Evolutionary conservation across 441 rosid species (phyloP), one percentile per base, ranked within the genome.

Genomic region (Bruguiera hainesii): DNA sequence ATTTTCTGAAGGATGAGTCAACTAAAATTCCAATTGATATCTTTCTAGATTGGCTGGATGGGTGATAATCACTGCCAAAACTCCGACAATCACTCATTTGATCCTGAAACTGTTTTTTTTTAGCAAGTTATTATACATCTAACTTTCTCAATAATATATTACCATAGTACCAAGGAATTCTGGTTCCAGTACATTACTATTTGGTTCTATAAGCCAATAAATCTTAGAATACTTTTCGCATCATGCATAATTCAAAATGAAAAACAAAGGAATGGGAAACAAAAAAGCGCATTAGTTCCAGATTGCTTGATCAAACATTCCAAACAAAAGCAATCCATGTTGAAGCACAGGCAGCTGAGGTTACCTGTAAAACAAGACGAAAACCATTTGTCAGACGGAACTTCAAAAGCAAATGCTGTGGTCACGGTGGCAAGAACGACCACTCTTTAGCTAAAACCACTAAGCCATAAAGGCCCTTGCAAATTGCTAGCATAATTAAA

Each of bases 31-130:
- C 98, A 53, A 92, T 83, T 49, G 96, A 90, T 33, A 89, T 82
- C 86, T 93, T 93, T 75, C 94, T 85, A 51, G 86, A 75, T 66
- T 89, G 96, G 75, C 89, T 89, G 56, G 90, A 82, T 23, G 83
- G 90, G 70, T 56, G 81, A 67, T 52, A 81, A 67, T 78, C 74
- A 70, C 89, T 83, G 61, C 90, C 87, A 64, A 74, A 74, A 75
- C 87, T 90, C 61, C 85, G 79, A 63, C 71, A 70, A 18, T 80
- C 85, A 63, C 83, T 85, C 85, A 78, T 78, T 65, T 51, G 79
- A 68, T 73, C 88, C 97, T 87, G 87, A 72, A 78, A 83, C 55
- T 42, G 25, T 29, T 64, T 6, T 31, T 33, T 33, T 33, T 30
- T 37, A 7, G 35, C 21, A 53, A 65, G 26, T 33, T 26, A 50